Evolutionary conservation across 306 rosid species (phyloP), one percentile per base, ranked within the genome.

Genomic region (Vigna hirtella): DNA sequence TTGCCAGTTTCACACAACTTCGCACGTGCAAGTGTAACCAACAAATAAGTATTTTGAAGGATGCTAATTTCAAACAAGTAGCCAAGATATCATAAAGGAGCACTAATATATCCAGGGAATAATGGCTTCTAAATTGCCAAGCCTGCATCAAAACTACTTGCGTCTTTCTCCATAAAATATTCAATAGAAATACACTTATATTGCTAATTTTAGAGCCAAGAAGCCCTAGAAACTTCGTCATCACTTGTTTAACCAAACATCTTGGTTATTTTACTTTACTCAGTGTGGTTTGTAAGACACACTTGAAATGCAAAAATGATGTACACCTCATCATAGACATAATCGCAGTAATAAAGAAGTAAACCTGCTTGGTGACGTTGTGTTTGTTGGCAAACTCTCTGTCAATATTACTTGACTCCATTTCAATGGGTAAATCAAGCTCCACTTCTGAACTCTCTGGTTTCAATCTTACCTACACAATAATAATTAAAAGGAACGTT

Each of bases 381-480:
- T 84, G n/a, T 48, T 17, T 85, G 69, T 40, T 62, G 2, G 77
- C 91, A 22, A 45, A 77, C 12, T 86, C 91, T 70, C 47, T 80
- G 67, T 95, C 96, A 52, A 81, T 85, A 74, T 92, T 89, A 77
- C 50, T 78, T 38, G 93, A 86, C 65, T 88, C 89, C 0, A 71
- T 30, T 65, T 95, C 96, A 76, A 88, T 24, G 47, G 89, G 75
- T 72, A 92, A 85, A 85, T 95, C 98, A 58, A 95, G 40, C 81
- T 92, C 90, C 69, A 93, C 77, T 83, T 89, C 87, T 24, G 89
- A 78, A 84, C 80, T 88, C 20, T 13, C 52, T 11, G 91, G 86
- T 48, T 88, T 89, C 76, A 91, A 80, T 80, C 97, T 95, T 9
- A 95, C 89, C 98, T 93, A 63, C 70, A 70, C 61, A 69, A 50